phyloP scores from a whole-genome alignment of 73 alveolate genomes.

The Paraurostyla sp. region DNA sequence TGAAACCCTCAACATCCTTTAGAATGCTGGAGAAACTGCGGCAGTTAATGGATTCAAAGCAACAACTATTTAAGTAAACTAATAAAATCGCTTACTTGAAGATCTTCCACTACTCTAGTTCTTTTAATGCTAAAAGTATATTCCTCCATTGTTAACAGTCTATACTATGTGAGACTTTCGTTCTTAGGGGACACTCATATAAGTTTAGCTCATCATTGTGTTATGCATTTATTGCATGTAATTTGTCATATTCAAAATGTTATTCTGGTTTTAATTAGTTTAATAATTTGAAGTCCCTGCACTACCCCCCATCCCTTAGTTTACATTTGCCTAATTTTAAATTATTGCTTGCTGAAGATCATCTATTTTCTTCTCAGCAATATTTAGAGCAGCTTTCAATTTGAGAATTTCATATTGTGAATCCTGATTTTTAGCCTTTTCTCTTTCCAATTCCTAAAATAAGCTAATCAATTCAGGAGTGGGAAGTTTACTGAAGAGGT shows the following conservation, averaged over 20 bases:
- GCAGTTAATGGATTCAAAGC: neutral
- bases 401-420: too few species aligned
- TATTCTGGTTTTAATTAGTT: neutral
- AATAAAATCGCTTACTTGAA: neutral
- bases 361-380: too few species aligned
- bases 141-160: neutral
- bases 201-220: constrained; percentile 32
- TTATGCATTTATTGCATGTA: neutral
- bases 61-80: neutral
- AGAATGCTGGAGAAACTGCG: neutral
- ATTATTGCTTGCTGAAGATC: too few species aligned
- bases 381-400: too few species aligned
- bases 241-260: neutral
- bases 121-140: neutral
- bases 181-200: constrained; percentile 26
- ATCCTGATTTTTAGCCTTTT: neutral
- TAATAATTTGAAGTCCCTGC: neutral
- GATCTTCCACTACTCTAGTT: constrained; percentile 1
- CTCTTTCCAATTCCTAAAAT: constrained; percentile 5
- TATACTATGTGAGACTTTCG: constrained; percentile 3
- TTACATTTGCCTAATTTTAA: neutral
- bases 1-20: constrained; percentile 35
- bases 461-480: neutral
- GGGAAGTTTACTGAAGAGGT: neutral
- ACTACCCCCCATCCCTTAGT: neutral